Base-by-base conservation (phyloP, 495 filamentous ascomycete genomes). In the Penicillium riverlandense region DNA sequence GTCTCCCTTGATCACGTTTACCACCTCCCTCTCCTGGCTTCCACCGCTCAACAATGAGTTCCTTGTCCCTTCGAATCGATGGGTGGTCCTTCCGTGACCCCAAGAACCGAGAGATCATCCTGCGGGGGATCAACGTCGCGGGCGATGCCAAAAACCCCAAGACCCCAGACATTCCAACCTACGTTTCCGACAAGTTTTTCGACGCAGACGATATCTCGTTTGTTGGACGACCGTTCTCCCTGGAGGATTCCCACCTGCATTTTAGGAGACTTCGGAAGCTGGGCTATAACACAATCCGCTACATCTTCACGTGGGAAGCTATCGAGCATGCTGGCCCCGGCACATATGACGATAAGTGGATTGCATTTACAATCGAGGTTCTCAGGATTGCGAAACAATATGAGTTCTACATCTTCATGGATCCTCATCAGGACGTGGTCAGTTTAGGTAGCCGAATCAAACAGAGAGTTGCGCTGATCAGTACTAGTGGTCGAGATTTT, bases 251-350 rank as follows among this genome's bases (percentile, higher is more conserved):
- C 1, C 83, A 89, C 52, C 71, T 79, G 1, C 92, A 98, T 56
- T 95, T 98, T 61, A 78, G 85, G n/a, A 72, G 89, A 29, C 64
- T 98, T 41, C 83, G 83, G 48, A 84, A 83, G 48, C 95, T 78
- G 72, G 92, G 92, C 7, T 98, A 96, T 65, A 98, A 96, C 63
- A 87, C 86, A 1, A 91, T 98, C 40, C 77, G 92, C 55, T 98
- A 98, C 59, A 75, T 98, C 47, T 98, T 95, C 60, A 97, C 91
- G 0, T 98, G 92, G 92, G 92, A 98, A 61, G 91, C 92, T n/a
- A 91, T 98, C 55, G 92, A 98, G 67, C 82, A 89, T 46, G 83
- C 82, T 10, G 92, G 90, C 0, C 92, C 92, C n/a, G 89, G 90
- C 1, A 85, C 74, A 49, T 98, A 97, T 63, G 92, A 98, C 49